These are phyloP conservation scores for Agroathelia rolfsii DNA, from an alignment of 1,284 basidiomycete genomes.

Conservation along the genomic window DNA sequence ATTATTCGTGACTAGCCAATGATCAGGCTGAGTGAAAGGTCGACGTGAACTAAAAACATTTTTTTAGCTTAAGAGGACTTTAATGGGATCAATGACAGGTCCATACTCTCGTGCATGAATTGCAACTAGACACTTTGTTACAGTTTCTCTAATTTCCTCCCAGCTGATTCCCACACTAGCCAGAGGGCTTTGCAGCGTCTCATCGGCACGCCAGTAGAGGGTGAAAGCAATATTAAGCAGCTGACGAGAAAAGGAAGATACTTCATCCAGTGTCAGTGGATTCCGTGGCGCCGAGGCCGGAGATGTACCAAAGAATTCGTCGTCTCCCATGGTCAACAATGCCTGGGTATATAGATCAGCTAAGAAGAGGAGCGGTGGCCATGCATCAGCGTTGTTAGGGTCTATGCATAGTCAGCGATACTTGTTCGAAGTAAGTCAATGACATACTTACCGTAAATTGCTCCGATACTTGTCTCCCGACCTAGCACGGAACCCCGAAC, in stretches of 20 bases:
- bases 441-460: slow-evolving; percentile 31
- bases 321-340: slow-evolving; percentile 89
- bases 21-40: slow-evolving; percentile 69
- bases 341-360: slow-evolving; percentile 80
- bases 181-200: not conserved
- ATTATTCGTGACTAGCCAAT: slow-evolving; percentile 94
- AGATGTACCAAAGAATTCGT: slow-evolving; percentile 78
- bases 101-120: slow-evolving; percentile 83
- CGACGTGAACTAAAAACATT: slow-evolving; percentile 60
- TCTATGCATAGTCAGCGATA: slow-evolving; percentile 24
- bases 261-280: slow-evolving; percentile 78
- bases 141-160: slow-evolving; percentile 57
- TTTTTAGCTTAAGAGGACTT: no score
- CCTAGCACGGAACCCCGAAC: slow-evolving; percentile 52
- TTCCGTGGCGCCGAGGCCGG: slow-evolving; percentile 37
- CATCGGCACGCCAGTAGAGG: slow-evolving; percentile 68
- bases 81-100: no score
- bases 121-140: slow-evolving; percentile 68
- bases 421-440: slow-evolving; percentile 7
- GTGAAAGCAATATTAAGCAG: slow-evolving; percentile 74
- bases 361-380: slow-evolving; percentile 72
- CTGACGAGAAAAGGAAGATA: slow-evolving; percentile 57
- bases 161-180: no score
- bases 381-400: slow-evolving; percentile 32
- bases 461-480: slow-evolving; percentile 33